phyloP scores from a whole-genome alignment of 192 early-diverging fungal species.

The Backusella westeae region DNA sequence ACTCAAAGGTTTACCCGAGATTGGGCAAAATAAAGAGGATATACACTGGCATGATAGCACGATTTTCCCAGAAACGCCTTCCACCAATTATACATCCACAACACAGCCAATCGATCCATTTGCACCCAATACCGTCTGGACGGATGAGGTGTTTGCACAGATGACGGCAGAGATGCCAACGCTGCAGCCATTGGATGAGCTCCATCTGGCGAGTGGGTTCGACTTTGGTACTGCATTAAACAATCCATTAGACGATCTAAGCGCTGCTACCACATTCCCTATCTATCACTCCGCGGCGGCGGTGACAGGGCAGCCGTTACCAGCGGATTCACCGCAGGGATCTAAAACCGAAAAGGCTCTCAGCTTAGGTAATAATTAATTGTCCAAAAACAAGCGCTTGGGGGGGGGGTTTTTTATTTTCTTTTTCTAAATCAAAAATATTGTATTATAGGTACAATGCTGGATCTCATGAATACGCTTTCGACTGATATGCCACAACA shows the following conservation, averaged over 20 bases:
- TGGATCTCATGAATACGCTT: conserved; percentile 21
- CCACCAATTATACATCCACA: not conserved
- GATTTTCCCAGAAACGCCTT: not conserved
- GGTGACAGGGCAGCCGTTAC: not conserved
- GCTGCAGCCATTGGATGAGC: conserved; percentile 12
- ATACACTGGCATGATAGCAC: not conserved
- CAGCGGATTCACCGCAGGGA: not conserved
- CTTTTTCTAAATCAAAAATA: not conserved
- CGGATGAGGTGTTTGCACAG: conserved; percentile 25
- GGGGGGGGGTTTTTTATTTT: too few relatives aligned
- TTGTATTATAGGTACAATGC: conserved; percentile 14
- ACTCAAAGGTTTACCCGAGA: conserved; percentile 29
- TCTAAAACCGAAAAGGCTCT: not conserved
- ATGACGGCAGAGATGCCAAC: conserved; percentile 22
- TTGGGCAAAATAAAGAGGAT: not conserved
- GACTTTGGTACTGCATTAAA: conserved; percentile 6
- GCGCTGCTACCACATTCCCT: not conserved
- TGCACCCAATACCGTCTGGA: conserved; percentile 10
- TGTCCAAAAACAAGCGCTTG: not conserved
- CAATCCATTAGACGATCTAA: not conserved
- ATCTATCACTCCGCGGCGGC: not conserved
- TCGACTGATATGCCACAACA: conserved; percentile 7
- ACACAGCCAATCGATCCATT: not conserved
- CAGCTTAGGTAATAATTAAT: conserved; percentile 6
- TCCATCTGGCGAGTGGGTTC: conserved; percentile 7